These are phyloP conservation scores for Aspergillus quadrilineatus DNA, from an alignment of 2,329 filamentous ascomycete genomes.

Conservation along the genomic window DNA sequence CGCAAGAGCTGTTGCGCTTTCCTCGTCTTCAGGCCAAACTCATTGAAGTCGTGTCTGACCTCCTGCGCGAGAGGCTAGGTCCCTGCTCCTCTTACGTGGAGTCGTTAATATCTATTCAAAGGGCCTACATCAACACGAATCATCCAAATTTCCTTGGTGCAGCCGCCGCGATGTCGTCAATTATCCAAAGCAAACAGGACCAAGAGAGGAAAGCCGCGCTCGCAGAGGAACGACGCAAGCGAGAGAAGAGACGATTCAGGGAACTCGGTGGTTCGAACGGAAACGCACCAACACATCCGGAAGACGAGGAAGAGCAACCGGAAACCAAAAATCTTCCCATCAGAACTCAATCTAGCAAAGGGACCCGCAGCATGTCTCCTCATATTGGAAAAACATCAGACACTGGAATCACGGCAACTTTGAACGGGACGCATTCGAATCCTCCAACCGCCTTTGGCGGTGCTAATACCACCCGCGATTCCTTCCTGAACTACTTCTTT, in stretches of 20 bases:
- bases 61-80: conserved; percentile 86
- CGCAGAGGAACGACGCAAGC: conserved; percentile 80
- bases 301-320: conserved; percentile 66
- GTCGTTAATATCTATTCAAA: conserved; percentile 93
- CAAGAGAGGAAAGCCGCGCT: conserved; percentile 78
- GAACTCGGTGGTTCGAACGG: conserved; percentile 78
- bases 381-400: conserved; percentile 62
- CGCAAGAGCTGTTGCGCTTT: conserved; percentile 86
- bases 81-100: conserved; percentile 90
- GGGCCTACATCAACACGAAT: conserved; percentile 99
- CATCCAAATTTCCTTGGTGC: conserved; percentile 98
- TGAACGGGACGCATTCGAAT: conserved; percentile 64
- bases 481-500: conserved; percentile 98
- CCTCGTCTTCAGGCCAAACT: conserved; percentile 92
- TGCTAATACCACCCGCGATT: conserved; percentile 70
- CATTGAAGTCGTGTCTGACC: conserved; percentile 95
- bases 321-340: conserved; percentile 54
- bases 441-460: conserved; percentile 64
- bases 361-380: conserved; percentile 78
- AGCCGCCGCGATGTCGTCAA: conserved; percentile 94
- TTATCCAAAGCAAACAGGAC: conserved; percentile 92
- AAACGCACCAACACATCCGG: conserved; percentile 56
- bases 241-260: conserved; percentile 78
- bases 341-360: conserved; percentile 61
- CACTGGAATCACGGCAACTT: conserved; percentile 64